A percentile compares a stretch with the other conserved stretches of the same genome.
Evolutionary conservation across 768 basidiomycete species (phyloP).

Genomic region (Hericium rajendrae): DNA sequence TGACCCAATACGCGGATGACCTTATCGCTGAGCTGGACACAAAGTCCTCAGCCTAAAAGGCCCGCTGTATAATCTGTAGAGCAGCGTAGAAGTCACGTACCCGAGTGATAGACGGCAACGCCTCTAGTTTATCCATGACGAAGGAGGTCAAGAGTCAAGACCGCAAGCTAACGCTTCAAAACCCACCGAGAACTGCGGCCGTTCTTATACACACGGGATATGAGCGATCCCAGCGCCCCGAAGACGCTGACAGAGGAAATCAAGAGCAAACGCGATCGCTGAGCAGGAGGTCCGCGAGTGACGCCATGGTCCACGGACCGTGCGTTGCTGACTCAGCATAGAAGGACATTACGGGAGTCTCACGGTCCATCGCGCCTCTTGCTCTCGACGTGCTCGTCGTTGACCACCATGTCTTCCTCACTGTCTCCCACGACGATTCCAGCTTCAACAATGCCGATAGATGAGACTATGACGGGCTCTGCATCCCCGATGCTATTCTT

Average conservation of each 20-base stretch:
- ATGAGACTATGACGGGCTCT: not conserved
- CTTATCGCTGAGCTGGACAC: slow-evolving; percentile 52
- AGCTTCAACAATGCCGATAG: slow-evolving; percentile 5
- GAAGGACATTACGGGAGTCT: not conserved
- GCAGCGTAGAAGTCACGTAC: slow-evolving; percentile 24
- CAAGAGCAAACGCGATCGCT: not conserved
- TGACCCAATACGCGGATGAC: slow-evolving; percentile 68
- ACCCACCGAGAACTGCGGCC: not conserved
- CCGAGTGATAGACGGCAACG: slow-evolving; percentile 42
- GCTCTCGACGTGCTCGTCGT: not conserved
- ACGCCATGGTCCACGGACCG: not conserved
- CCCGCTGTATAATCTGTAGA: not conserved
- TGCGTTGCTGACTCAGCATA: not conserved
- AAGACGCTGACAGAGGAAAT: too few relatives aligned
- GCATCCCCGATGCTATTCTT: not conserved
- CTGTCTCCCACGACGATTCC: slow-evolving; percentile 1
- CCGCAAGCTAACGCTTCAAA: too few relatives aligned
- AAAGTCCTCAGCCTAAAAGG: not conserved
- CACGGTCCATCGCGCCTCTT: not conserved
- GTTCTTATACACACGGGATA: not conserved
- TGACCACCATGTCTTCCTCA: not conserved
- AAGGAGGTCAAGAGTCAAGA: not conserved
- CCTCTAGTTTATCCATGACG: slow-evolving; percentile 42
- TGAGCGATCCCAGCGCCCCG: not conserved
- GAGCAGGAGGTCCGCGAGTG: not conserved